Evolutionary conservation across 495 filamentous ascomycete genomes (phyloP).

Genomic region (Penicillium cinerascens): DNA sequence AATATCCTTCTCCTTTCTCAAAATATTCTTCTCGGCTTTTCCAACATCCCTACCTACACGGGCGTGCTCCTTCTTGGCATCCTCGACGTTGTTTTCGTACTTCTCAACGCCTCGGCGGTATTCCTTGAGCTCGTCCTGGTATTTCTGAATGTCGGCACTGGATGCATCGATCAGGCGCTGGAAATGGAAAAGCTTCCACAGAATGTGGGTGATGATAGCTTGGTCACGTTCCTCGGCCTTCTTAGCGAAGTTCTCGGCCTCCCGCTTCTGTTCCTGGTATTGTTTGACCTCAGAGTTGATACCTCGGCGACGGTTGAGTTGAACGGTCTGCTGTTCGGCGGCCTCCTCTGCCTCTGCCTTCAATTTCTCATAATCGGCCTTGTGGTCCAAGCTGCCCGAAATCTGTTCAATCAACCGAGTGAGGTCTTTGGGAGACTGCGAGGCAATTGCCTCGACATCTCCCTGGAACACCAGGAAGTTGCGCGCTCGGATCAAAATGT

Average conservation of each 20-base stretch:
- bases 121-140: conserved; percentile 95
- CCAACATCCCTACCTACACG: conserved; percentile 73
- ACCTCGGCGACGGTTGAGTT: conserved; percentile 80
- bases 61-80: conserved; percentile 81
- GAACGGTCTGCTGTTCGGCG: conserved; percentile 79
- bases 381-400: conserved; percentile 92
- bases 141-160: conserved; percentile 82
- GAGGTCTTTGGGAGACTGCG: conserved; percentile 89
- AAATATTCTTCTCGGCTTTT: conserved; percentile 79
- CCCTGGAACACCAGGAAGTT: conserved; percentile 99
- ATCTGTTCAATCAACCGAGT: conserved; percentile 97
- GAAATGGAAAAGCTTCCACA: conserved; percentile 97
- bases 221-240: conserved; percentile 88
- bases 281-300: conserved; percentile 99
- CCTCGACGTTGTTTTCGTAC: conserved; percentile 76
- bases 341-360: conserved; percentile 83
- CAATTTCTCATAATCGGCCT: conserved; percentile 87
- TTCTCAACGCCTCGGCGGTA: conserved; percentile 83
- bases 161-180: conserved; percentile 91
- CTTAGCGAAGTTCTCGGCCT: conserved; percentile 84
- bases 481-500: conserved; percentile 94
- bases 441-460: conserved; percentile 96
- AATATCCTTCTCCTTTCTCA: conserved; percentile 80
- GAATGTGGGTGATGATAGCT: conserved; percentile 87
- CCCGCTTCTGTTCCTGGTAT: conserved; percentile 94